Percentiles rank a stretch among this genome's conserved stretches.
phyloP scores from a whole-genome alignment of 164 flowering plant genomes.

The Euptelea pleiosperma region DNA sequence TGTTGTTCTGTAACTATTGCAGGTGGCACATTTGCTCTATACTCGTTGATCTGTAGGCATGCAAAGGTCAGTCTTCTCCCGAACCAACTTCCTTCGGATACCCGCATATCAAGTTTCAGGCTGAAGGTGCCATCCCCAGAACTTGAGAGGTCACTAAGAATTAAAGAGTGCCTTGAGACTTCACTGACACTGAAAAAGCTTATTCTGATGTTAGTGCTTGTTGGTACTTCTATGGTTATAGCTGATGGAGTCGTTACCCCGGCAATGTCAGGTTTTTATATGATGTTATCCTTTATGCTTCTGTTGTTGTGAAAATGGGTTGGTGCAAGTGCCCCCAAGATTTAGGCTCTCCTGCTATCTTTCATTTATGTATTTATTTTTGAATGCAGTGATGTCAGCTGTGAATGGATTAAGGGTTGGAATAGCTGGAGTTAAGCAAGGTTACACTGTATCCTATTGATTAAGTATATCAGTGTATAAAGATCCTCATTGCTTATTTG shows the following conservation, averaged over 20 bases:
- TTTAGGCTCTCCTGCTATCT: no score
- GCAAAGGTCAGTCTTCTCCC: constrained; percentile 99
- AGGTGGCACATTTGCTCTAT: constrained; percentile 99
- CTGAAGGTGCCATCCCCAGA: constrained; percentile 96
- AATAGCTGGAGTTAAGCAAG: constrained; percentile 62
- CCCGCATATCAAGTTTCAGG: constrained; percentile 98
- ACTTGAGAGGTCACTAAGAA: constrained; percentile 91
- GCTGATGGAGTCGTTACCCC: constrained; percentile 98
- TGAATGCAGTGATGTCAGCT: constrained; percentile 84
- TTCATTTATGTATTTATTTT: constrained; percentile 2
- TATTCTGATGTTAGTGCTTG: constrained; percentile 82
- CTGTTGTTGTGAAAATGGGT: no score
- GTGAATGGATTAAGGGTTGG: constrained; percentile 90
- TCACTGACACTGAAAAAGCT: constrained; percentile 77
- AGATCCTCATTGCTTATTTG: not conserved
- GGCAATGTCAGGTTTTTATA: constrained; percentile 91
- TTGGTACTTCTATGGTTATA: constrained; percentile 95
- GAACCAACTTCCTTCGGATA: constrained; percentile 94
- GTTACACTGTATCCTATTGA: constrained; percentile 30
- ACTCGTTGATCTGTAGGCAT: constrained; percentile 93
- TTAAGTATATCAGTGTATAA: not conserved
- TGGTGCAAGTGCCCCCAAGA: no score
- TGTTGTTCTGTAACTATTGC: constrained; percentile 25
- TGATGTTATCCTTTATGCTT: constrained; percentile 1
- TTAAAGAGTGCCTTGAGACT: constrained; percentile 85